Base-by-base conservation (phyloP, 306 rosid species). In the Mimosa bimucronata region DNA sequence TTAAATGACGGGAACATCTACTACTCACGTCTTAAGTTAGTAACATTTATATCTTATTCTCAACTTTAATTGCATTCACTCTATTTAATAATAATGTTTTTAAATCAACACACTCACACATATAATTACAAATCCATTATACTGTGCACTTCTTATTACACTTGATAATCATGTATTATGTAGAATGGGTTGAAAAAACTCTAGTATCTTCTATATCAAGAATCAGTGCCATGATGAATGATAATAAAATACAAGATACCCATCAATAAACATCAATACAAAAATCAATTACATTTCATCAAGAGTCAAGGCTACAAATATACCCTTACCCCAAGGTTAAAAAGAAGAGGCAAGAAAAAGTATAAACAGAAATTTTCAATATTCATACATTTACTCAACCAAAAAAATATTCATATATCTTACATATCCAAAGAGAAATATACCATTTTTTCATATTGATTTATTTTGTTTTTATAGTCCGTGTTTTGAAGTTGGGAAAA, bases 11-110 rank as follows among this genome's bases (percentile, higher is more conserved):
- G n/a, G 0, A 53, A 10, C 1, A 1, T n/a, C 3, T 2, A n/a
- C 1, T 5, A n/a, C 4, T 53, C 11, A 15, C 0, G 1, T 0
- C 1, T 53, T 1, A 19, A 1, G 12, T 19, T 53, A 0, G 0
- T 4, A 3, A 15, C 0, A 19, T 19, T n/a, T n/a, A 19, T 19
- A 50, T 50, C 0, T 6, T n/a, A 53, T 1, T 53, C 4, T 18
- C n/a, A 53, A 21, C 29, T 4, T n/a, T n/a, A 21, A 21, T 9
- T 18, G 3, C 10, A 6, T 50, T 48, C 21, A 4, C 2, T 48
- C 7, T 48, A 1, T 50, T 50, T 10, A 50, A 18, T 50, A 50
- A 19, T 4, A 50, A 50, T 50, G 58, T 50, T 50, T 6, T 50
- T 0, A 52, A 21, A 21, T 55, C 62, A n/a, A 16, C 57, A 50